Conservation (phyloP, 176 grass and related monocot genomes). For the Juncus effusus region DNA sequence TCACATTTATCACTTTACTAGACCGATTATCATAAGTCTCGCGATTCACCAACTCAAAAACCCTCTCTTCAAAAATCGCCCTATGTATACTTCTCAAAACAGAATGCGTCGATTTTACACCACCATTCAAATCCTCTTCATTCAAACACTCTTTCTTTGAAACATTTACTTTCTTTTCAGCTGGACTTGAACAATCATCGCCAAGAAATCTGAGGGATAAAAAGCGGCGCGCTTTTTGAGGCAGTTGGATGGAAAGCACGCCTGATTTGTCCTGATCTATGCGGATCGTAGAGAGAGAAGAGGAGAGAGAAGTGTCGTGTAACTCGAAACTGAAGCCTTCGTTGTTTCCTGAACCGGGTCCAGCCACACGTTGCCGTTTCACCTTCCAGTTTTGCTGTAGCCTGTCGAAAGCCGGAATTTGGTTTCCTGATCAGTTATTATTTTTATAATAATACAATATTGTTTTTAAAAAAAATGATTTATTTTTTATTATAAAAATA, state of each 20-base stretch:
- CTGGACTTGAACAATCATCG: conserved; percentile 18
- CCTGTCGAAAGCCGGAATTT: conserved; percentile 28
- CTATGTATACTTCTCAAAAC: conserved; percentile 60
- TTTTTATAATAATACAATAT: conserved; percentile 10
- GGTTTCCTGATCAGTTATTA: neutral
- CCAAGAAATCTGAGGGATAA: conserved; percentile 68
- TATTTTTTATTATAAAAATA: too few species aligned
- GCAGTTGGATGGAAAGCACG: conserved; percentile 66
- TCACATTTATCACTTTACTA: conserved; percentile 68
- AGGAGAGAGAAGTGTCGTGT: conserved; percentile 50
- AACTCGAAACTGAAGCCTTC: conserved; percentile 84
- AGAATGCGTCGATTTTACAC: conserved; percentile 60
- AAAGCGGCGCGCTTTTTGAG: conserved; percentile 49
- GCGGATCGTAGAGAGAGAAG: conserved; percentile 43
- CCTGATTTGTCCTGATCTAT: conserved; percentile 62
- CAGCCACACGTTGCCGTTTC: conserved; percentile 59
- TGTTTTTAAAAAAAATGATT: conserved; percentile 12
- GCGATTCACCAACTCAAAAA: conserved; percentile 83
- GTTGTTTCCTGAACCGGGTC: conserved; percentile 13
- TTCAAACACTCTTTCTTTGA: conserved; percentile 34
- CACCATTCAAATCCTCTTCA: conserved; percentile 51
- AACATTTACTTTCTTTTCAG: conserved; percentile 38
- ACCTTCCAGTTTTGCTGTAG: conserved; percentile 99
- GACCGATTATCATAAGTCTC: conserved; percentile 51
- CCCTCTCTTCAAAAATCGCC: conserved; percentile 87